These are phyloP conservation scores for Colletotrichum kahawae DNA, from an alignment of 2,329 filamentous ascomycete species.

Conservation along the genomic window DNA sequence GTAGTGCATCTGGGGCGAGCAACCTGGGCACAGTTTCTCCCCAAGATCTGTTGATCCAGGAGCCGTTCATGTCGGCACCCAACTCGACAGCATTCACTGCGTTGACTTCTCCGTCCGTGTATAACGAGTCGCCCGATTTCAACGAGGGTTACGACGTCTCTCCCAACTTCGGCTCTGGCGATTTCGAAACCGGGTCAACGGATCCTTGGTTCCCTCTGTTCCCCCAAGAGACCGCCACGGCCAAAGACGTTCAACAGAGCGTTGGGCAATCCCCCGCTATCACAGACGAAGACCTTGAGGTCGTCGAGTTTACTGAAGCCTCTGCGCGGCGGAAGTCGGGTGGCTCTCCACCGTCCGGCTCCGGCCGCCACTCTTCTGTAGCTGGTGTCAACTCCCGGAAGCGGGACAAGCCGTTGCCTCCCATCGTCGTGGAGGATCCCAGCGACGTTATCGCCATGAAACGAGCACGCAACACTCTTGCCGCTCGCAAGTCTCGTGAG, in stretches of 20 bases:
- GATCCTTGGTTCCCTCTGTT: constrained; percentile 78
- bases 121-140: constrained; percentile 78
- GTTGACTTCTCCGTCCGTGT: constrained; percentile 82
- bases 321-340: constrained; percentile 53
- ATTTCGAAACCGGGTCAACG: constrained; percentile 55
- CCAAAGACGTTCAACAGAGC: constrained; percentile 23
- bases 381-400: constrained; percentile 76
- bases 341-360: constrained; percentile 45
- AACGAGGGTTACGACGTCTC: constrained; percentile 74
- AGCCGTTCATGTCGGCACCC: constrained; percentile 75
- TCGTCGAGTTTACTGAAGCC: constrained; percentile 38
- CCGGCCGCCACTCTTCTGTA: constrained; percentile 67
- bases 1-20: constrained; percentile 53
- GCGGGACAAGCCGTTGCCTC: constrained; percentile 80
- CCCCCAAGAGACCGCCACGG: constrained; percentile 45
- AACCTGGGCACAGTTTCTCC: constrained; percentile 80
- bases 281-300: constrained; percentile 55
- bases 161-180: constrained; percentile 37
- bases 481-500: constrained; percentile 90
- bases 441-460: constrained; percentile 82
- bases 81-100: constrained; percentile 84
- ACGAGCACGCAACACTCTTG: constrained; percentile 90
- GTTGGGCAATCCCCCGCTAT: constrained; percentile 44
- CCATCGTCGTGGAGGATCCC: constrained; percentile 78
- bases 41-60: constrained; percentile 76